Conservation (phyloP, 768 basidiomycete genomes). For the Coprinopsis sp. region DNA sequence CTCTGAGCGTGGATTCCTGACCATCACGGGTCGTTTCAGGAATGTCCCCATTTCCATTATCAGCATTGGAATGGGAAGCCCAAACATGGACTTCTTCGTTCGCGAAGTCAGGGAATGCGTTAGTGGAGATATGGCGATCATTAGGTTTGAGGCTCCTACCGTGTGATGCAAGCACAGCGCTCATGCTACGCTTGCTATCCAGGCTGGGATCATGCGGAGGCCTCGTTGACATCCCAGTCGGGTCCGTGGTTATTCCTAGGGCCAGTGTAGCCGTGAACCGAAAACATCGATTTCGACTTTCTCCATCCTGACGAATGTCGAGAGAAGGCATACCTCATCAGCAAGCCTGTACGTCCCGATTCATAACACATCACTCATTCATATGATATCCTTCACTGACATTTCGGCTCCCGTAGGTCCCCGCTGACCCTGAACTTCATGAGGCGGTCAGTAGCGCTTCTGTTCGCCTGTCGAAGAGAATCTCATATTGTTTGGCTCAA, state of each 20-base stretch:
- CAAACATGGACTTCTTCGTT: slow-evolving; percentile 84
- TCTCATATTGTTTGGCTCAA: slow-evolving; percentile 7
- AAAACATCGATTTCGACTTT: slow-evolving; percentile 78
- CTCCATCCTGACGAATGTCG: slow-evolving; percentile 34
- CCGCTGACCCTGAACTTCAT: slow-evolving; percentile 54
- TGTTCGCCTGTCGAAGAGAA: not conserved
- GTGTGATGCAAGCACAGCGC: not conserved
- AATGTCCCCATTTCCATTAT: slow-evolving; percentile 65
- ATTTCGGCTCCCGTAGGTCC: slow-evolving; percentile 36
- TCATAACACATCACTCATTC: slow-evolving; percentile 3
- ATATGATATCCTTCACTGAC: slow-evolving; percentile 2
- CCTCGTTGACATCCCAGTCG: slow-evolving; percentile 65
- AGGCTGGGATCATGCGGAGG: slow-evolving; percentile 83
- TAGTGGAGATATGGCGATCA: slow-evolving; percentile 51
- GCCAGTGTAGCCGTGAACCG: slow-evolving; percentile 64
- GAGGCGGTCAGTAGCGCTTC: slow-evolving; percentile 35
- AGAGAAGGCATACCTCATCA: slow-evolving; percentile 59
- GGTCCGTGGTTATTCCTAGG: slow-evolving; percentile 67
- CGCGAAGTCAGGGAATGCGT: slow-evolving; percentile 75
- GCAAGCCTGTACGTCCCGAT: slow-evolving; percentile 48
- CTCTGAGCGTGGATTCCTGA: slow-evolving; percentile 74
- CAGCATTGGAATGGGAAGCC: slow-evolving; percentile 79
- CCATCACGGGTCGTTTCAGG: slow-evolving; percentile 63
- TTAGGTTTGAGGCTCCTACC: slow-evolving; percentile 29
- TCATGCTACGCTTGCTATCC: not conserved